These are phyloP conservation scores for Colletotrichum navitas DNA, from an alignment of 2,329 filamentous ascomycete genomes.

Conservation along the genomic window DNA sequence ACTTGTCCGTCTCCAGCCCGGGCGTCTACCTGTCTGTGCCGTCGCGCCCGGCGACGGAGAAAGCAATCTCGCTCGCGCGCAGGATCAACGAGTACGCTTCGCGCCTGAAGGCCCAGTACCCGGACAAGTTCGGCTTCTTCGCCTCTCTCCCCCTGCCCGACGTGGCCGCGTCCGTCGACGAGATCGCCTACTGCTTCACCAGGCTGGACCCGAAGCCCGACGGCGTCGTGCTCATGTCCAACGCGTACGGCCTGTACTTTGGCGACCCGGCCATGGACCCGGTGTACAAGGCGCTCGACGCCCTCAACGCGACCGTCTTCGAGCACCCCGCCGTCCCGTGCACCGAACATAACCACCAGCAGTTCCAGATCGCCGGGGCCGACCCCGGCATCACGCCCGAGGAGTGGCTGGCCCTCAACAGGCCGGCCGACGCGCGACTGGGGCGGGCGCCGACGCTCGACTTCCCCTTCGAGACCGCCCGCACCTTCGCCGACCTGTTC, in stretches of 20 bases:
- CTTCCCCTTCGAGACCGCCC: conserved; percentile 45
- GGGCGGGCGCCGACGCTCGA: conserved; percentile 37
- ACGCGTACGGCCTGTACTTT: conserved; percentile 65
- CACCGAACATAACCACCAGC: conserved; percentile 45
- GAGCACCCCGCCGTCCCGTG: conserved; percentile 67
- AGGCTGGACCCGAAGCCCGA: conserved; percentile 57
- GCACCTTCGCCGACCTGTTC: conserved; percentile 42
- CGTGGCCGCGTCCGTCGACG: conserved; percentile 58
- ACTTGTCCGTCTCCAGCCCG: conserved; percentile 46
- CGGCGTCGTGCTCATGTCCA: conserved; percentile 65
- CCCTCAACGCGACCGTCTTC: conserved; percentile 61
- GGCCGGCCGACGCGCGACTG: background rate
- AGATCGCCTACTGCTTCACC: conserved; percentile 59
- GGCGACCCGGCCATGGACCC: conserved; percentile 59
- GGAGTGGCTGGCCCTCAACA: conserved; percentile 26
- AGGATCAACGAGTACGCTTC: conserved; percentile 44
- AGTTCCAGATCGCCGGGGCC: conserved; percentile 33
- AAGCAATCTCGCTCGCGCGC: conserved; percentile 51
- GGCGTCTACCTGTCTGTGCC: conserved; percentile 46
- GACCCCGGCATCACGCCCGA: conserved; percentile 16
- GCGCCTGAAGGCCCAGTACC: conserved; percentile 41
- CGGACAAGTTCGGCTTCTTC: conserved; percentile 60
- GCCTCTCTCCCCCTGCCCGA: conserved; percentile 66
- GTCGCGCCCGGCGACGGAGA: conserved; percentile 42
- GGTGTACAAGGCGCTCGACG: conserved; percentile 63